Percentiles rank a stretch among this genome's conserved stretches.
Evolutionary conservation across 129 eudicot genomes (phyloP).

Genomic region (Gnaphalium uliginosum): DNA sequence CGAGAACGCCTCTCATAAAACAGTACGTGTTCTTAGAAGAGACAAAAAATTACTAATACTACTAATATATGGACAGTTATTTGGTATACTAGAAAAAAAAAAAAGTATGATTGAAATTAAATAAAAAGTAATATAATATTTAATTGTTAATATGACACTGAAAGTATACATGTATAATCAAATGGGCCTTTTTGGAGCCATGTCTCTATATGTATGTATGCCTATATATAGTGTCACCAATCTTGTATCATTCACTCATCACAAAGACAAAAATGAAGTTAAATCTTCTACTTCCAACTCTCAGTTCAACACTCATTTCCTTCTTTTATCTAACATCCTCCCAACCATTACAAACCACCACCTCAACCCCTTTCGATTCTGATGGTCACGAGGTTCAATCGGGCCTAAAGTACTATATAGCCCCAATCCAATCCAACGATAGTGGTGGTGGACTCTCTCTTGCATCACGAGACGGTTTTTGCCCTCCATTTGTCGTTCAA

Average conservation of each 20-base stretch:
- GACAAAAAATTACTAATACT: too few species aligned
- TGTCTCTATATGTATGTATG: slow-evolving; percentile 5
- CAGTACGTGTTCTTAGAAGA: too few species aligned
- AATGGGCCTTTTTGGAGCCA: not conserved
- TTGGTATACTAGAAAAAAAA: too few species aligned
- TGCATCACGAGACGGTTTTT: slow-evolving; percentile 42
- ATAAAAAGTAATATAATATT: too few species aligned
- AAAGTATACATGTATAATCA: too few species aligned
- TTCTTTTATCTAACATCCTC: slow-evolving; percentile 19
- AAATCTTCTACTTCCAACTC: slow-evolving; percentile 16
- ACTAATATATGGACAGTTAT: not conserved
- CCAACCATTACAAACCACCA: slow-evolving; percentile 16
- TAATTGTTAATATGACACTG: not conserved
- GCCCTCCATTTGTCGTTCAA: slow-evolving; percentile 68
- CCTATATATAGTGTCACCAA: slow-evolving; percentile 31
- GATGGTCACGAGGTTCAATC: slow-evolving; percentile 58
- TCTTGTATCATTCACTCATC: slow-evolving; percentile 19
- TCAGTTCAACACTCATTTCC: slow-evolving; percentile 30
- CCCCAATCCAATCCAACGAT: slow-evolving; percentile 31
- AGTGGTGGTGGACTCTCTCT: slow-evolving; percentile 67
- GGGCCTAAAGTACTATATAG: slow-evolving; percentile 42
- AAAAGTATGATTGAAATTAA: too few species aligned
- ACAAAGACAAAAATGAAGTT: slow-evolving; percentile 29
- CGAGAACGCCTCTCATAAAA: too few species aligned
- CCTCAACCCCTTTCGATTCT: slow-evolving; percentile 34